Conservation (phyloP, 306 rosid genomes). For the Ceratonia siliqua region DNA sequence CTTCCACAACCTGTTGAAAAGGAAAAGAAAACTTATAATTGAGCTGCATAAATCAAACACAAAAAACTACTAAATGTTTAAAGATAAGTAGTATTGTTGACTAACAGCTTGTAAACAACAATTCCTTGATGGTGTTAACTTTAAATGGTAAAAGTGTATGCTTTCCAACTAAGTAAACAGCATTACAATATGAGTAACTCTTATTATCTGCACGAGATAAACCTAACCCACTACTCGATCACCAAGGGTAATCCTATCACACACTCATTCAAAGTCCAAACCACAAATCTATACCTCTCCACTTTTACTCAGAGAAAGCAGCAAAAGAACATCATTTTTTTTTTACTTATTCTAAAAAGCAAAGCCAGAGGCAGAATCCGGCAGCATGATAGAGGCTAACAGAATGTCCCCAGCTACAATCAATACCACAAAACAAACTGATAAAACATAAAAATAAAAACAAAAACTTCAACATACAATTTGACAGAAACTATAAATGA, state of each 20-base stretch:
- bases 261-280: not conserved
- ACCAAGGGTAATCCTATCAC: not conserved
- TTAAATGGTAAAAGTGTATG: not conserved
- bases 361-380: not conserved
- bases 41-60: not conserved
- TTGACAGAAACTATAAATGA: not conserved
- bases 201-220: not conserved
- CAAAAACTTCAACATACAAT: not conserved
- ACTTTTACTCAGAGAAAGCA: not conserved
- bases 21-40: slow-evolving; percentile 8
- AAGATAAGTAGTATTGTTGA: not conserved
- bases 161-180: not conserved
- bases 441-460: not conserved
- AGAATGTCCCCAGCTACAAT: not conserved
- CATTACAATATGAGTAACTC: not conserved
- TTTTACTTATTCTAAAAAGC: not conserved
- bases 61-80: not conserved
- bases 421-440: not conserved
- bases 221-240: not conserved
- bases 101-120: not conserved
- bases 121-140: not conserved
- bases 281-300: not conserved
- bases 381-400: not conserved
- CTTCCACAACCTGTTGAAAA: slow-evolving; percentile 82
- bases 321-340: not conserved